Conservation (phyloP, 306 rosid species). For the apple (Malus domestica) region DNA sequence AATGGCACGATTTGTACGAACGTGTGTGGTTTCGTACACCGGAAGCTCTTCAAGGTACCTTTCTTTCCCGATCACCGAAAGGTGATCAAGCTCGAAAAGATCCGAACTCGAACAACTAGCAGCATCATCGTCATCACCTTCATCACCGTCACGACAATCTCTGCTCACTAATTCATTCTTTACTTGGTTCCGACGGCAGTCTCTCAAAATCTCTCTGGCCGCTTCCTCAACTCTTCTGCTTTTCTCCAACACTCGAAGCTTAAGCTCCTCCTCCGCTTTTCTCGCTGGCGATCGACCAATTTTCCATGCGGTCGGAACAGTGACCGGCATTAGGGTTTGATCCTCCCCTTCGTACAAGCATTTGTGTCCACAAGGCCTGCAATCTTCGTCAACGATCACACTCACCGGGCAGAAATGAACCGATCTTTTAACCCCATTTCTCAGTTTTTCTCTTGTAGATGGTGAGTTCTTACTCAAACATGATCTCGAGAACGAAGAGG, state of each 20-base stretch:
- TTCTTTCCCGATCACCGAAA: slow-evolving; percentile 29
- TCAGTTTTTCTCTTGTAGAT: slow-evolving; percentile 38
- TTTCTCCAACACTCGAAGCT: slow-evolving; percentile 23
- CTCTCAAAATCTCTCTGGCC: slow-evolving; percentile 45
- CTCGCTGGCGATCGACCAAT: slow-evolving; percentile 32
- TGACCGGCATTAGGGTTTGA: slow-evolving; percentile 22
- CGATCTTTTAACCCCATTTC: slow-evolving; percentile 49
- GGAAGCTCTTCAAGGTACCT: slow-evolving; percentile 77
- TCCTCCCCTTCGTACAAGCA: slow-evolving; percentile 37
- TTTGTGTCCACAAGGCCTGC: slow-evolving; percentile 57
- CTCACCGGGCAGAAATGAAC: slow-evolving; percentile 79
- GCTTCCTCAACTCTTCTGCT: slow-evolving; percentile 31
- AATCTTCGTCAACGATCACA: slow-evolving; percentile 64
- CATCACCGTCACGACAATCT: slow-evolving; percentile 15
- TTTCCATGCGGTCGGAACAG: slow-evolving; percentile 57
- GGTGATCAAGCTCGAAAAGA: slow-evolving; percentile 90
- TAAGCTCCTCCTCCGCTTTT: slow-evolving; percentile 25
- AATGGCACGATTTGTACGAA: slow-evolving; percentile 59
- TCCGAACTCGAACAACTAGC: slow-evolving; percentile 87
- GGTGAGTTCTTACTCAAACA: slow-evolving; percentile 70
- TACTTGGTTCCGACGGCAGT: slow-evolving; percentile 39
- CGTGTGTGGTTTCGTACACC: slow-evolving; percentile 72
- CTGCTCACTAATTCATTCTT: slow-evolving; percentile 29
- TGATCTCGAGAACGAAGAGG: slow-evolving; percentile 69
- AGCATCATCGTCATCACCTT: slow-evolving; percentile 45